These are phyloP conservation scores for Candida lessepsii DNA, from an alignment of 805 yeast genomes.

Conservation along the genomic window DNA sequence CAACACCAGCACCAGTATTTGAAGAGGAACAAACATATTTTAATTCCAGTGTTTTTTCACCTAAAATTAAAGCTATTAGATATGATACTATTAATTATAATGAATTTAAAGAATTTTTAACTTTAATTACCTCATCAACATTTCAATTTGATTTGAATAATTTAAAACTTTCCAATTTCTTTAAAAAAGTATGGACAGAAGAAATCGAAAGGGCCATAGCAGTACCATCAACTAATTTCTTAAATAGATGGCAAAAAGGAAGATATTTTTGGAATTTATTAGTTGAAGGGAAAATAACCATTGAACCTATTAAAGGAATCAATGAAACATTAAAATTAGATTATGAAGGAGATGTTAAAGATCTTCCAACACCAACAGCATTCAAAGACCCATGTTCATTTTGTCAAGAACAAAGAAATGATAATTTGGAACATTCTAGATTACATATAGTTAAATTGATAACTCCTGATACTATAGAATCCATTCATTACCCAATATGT, in stretches of 20 bases:
- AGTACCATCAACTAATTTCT: constrained; percentile 37
- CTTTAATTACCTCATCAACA: constrained; percentile 30
- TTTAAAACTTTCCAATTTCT: constrained; percentile 55
- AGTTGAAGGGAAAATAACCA: constrained; percentile 74
- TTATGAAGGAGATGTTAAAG: constrained; percentile 18
- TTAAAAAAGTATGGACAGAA: constrained; percentile 63
- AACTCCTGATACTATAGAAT: constrained; percentile 29
- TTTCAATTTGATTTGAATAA: constrained; percentile 36
- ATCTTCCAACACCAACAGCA: constrained; percentile 56
- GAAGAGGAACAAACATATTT: constrained; percentile 15
- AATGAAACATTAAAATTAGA: constrained; percentile 67
- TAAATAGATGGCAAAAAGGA: constrained; percentile 43
- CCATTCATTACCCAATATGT: constrained; percentile 65
- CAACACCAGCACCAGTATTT: constrained; percentile 2
- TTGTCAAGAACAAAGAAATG: constrained; percentile 78
- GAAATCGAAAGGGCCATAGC: constrained; percentile 61
- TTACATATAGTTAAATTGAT: constrained; percentile 62
- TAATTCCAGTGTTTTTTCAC: constrained; percentile 29
- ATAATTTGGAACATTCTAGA: constrained; percentile 73
- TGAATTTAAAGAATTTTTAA: constrained; percentile 45
- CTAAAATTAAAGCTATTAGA: constrained; percentile 36
- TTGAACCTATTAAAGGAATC: constrained; percentile 84
- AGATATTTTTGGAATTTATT: constrained; percentile 59
- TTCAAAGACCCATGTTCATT: constrained; percentile 72
- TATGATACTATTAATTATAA: constrained; percentile 45